Conservation (phyloP, 1,284 basidiomycete genomes). For the Cryptococcus deneoformans region DNA sequence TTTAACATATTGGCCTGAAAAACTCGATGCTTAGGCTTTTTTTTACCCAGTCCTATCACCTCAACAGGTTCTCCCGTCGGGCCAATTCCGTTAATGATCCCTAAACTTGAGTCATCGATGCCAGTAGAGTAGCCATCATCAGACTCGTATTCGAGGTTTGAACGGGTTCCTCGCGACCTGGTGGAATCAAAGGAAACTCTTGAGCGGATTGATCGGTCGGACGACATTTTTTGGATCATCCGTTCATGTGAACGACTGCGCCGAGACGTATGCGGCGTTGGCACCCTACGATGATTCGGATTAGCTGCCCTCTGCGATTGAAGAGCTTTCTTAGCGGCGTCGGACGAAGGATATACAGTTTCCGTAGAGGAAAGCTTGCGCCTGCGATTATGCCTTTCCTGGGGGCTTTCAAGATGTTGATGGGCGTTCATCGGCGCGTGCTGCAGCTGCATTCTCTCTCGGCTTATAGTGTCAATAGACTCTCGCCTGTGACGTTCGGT, state of each 20-base stretch:
- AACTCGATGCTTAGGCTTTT: slow-evolving; percentile 31
- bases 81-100: slow-evolving; percentile 17
- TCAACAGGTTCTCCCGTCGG: slow-evolving; percentile 35
- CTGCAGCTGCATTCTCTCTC: not conserved
- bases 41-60: slow-evolving; percentile 34
- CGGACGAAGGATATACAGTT: slow-evolving; percentile 26
- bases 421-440: not conserved
- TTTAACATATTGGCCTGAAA: slow-evolving; percentile 32
- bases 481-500: slow-evolving; percentile 10
- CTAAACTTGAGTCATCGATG: slow-evolving; percentile 24
- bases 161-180: slow-evolving; percentile 6
- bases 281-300: slow-evolving; percentile 11
- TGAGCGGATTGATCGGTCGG: slow-evolving; percentile 17
- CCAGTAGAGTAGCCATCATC: slow-evolving; percentile 4
- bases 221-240: slow-evolving; percentile 6
- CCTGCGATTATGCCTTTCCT: not conserved
- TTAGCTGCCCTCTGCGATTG: slow-evolving; percentile 18
- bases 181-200: slow-evolving; percentile 29
- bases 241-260: not conserved
- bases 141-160: slow-evolving; percentile 2
- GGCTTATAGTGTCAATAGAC: slow-evolving; percentile 3
- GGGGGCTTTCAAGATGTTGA: not conserved
- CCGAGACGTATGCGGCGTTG: slow-evolving; percentile 25
- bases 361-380: slow-evolving; percentile 26
- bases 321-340: slow-evolving; percentile 26